phyloP scores from a whole-genome alignment of 345 rosid genomes.

The Eucalyptus tenuipes region DNA sequence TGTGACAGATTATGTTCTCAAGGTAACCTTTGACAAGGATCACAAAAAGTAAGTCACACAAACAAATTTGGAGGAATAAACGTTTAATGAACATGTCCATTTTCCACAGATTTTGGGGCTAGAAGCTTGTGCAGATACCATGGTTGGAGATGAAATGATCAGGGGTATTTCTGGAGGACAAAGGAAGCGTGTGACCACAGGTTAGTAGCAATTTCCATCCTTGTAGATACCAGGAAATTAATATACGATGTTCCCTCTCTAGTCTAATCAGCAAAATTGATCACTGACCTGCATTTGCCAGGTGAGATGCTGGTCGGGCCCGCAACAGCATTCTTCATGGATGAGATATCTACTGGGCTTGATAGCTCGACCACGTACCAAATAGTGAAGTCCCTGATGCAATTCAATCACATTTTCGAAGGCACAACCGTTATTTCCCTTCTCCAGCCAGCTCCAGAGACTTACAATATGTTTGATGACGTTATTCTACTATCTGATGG shows the following conservation, averaged over 20 bases:
- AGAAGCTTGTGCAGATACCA: slow-evolving; percentile 21
- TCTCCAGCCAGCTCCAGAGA: slow-evolving; percentile 84
- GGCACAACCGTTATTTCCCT: slow-evolving; percentile 73
- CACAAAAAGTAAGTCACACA: background rate
- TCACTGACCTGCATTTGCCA: background rate
- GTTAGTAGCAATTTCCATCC: background rate
- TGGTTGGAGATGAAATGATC: slow-evolving; percentile 28
- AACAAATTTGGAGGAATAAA: background rate
- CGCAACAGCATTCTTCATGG: slow-evolving; percentile 57
- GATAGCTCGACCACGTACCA: slow-evolving; percentile 74
- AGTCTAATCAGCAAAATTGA: background rate
- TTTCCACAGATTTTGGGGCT: slow-evolving; percentile 18
- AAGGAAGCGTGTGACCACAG: slow-evolving; percentile 31
- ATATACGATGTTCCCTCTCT: background rate
- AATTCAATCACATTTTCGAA: slow-evolving; percentile 35
- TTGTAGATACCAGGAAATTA: background rate
- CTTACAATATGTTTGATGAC: slow-evolving; percentile 65
- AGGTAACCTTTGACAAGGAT: slow-evolving; percentile 14
- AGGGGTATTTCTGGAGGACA: slow-evolving; percentile 38
- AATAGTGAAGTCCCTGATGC: slow-evolving; percentile 48
- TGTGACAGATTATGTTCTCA: slow-evolving; percentile 40
- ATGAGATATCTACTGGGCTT: slow-evolving; percentile 70
- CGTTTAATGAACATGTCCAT: background rate
- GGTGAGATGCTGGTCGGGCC: slow-evolving; percentile 81
- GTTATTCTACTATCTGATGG: slow-evolving; percentile 58